Base-by-base conservation (phyloP, 768 basidiomycete species). In the Hygrophoropsis aurantiaca region DNA sequence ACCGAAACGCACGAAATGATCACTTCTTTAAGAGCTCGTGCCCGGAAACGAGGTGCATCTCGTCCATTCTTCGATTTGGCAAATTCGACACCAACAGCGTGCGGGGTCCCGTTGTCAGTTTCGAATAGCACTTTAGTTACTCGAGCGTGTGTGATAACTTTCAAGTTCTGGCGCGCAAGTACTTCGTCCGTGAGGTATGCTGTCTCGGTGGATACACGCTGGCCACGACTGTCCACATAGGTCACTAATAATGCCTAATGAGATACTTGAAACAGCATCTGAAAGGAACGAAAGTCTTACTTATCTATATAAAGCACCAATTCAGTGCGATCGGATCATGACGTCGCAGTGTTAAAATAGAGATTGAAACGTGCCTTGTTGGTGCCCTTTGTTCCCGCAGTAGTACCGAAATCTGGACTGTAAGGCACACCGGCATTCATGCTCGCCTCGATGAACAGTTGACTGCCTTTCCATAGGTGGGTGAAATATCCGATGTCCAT, bases 101-200 rank as follows among this genome's bases (percentile, higher is more conserved):
- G 75, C 3, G 71, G 72, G 2, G 58, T 61, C 11, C 64, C 64
- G 2, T 61, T 57, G 4, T 60, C 59, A 11, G 58, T 64, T 16
- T 83, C 77, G 52, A 85, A 81, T 3, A 86, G 44, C 11, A 90
- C 61, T 24, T 72, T 77, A 11, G 81, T 85, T 3, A 78, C 84
- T 6, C 72, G 73, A 0, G 83, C 78, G 40, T 74, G 65, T 18
- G 77, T 75, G 3, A 75, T 75, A 16, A 90, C 78, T 21, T 71
- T 83, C 20, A 90, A 70, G 52, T 89, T 89, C 5, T 78, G 78
- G 30, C 87, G 73, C 4, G 73, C 69, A 5, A 88, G 73, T 3
- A 87, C 85, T 0, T 81, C 71, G 1, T 74, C 64, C 0, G 84
- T 87, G 26, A 89, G 74, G 57, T 88, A 89, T 0, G 83, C 84